Evolutionary conservation across 2,329 filamentous ascomycete species (phyloP).

Genomic region (Plectosphaerella plurivora): DNA sequence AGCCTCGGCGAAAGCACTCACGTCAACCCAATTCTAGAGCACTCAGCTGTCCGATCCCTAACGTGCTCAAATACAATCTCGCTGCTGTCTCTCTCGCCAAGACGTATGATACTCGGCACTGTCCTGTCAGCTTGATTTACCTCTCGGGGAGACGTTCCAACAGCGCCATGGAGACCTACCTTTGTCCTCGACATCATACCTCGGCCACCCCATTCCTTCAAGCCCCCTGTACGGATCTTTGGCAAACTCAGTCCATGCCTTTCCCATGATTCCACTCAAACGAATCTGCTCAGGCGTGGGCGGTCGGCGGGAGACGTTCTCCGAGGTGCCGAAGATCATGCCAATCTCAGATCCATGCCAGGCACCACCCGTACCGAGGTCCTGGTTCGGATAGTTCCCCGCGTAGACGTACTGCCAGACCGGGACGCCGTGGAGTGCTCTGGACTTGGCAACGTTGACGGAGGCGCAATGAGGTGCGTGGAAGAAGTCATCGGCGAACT

Average conservation of each 20-base stretch:
- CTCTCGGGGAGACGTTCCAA: too few species aligned
- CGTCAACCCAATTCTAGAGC: too few species aligned
- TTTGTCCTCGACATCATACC: too few species aligned
- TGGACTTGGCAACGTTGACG: not conserved
- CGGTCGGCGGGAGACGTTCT: not conserved
- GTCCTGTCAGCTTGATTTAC: too few species aligned
- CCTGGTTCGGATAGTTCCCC: not conserved
- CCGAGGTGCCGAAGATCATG: slow-evolving; percentile 1
- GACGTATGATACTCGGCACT: too few species aligned
- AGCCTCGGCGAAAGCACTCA: too few species aligned
- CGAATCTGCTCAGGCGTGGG: not conserved
- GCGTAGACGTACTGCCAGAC: not conserved
- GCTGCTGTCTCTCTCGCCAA: too few species aligned
- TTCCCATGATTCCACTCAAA: not conserved
- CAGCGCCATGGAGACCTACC: too few species aligned
- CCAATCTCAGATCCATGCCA: not conserved
- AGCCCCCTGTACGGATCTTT: not conserved
- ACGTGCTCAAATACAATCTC: too few species aligned
- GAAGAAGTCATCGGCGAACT: not conserved
- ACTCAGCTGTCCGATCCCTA: too few species aligned
- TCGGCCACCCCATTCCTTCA: too few species aligned
- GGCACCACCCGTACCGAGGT: not conserved
- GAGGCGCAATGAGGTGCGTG: not conserved
- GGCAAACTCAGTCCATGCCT: slow-evolving; percentile 1
- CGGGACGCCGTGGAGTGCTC: not conserved